phyloP scores from a whole-genome alignment of 306 rosid species.

The Macrotyloma uniflorum region DNA sequence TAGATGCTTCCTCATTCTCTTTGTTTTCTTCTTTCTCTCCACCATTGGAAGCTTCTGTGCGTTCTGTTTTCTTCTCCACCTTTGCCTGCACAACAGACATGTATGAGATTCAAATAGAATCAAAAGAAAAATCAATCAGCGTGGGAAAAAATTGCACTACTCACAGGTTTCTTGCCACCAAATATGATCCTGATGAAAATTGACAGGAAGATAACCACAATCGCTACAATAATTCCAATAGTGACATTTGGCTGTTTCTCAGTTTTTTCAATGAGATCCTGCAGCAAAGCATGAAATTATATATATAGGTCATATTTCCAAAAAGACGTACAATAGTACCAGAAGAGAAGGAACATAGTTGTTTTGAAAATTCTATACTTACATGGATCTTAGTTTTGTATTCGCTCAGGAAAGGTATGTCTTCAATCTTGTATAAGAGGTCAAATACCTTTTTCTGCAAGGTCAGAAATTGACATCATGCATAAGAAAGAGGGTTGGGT shows the following conservation, averaged over 20 bases:
- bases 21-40: constrained; percentile 60
- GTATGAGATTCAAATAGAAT: not conserved
- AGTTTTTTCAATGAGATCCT: constrained; percentile 91
- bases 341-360: not conserved
- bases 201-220: constrained; percentile 59
- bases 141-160: constrained; percentile 20
- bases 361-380: constrained; percentile 37
- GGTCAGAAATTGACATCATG: constrained; percentile 13
- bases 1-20: constrained; percentile 52
- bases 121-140: not conserved
- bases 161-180: constrained; percentile 79
- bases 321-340: not conserved
- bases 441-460: constrained; percentile 93
- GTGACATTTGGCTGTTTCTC: constrained; percentile 86
- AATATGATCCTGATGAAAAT: constrained; percentile 64
- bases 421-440: constrained; percentile 83
- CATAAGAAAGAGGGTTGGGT: not conserved
- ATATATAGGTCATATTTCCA: constrained; percentile 22
- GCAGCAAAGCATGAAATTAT: constrained; percentile 18
- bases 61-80: constrained; percentile 45
- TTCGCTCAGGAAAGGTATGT: constrained; percentile 68
- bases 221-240: constrained; percentile 65
- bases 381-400: constrained; percentile 68
- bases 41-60: constrained; percentile 51
- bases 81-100: constrained; percentile 45